These are phyloP conservation scores for Didymella arachidicola DNA, from an alignment of 2,329 filamentous ascomycete genomes.

Conservation along the genomic window DNA sequence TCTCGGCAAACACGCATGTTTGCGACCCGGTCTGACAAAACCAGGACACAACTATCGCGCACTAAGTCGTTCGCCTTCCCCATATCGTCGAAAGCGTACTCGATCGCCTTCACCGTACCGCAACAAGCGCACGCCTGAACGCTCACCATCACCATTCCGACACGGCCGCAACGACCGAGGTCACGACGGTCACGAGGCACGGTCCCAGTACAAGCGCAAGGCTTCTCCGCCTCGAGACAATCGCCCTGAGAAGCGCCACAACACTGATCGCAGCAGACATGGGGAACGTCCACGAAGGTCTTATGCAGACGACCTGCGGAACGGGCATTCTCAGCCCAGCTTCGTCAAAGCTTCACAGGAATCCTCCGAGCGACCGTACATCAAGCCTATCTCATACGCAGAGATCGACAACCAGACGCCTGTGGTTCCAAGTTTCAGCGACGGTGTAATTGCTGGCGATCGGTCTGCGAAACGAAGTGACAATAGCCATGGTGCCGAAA, in stretches of 20 bases:
- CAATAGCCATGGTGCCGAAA: slow-evolving; percentile 8
- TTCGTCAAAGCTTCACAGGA: slow-evolving; percentile 23
- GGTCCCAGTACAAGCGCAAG: slow-evolving; percentile 46
- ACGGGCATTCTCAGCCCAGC: slow-evolving; percentile 14
- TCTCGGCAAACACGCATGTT: neutral
- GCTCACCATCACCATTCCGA: slow-evolving; percentile 42
- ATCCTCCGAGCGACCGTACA: slow-evolving; percentile 23
- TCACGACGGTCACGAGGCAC: slow-evolving; percentile 21
- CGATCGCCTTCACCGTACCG: slow-evolving; percentile 43
- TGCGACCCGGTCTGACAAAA: slow-evolving; percentile 8
- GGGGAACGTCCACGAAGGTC: slow-evolving; percentile 68
- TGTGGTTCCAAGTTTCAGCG: slow-evolving; percentile 27
- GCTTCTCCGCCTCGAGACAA: slow-evolving; percentile 51
- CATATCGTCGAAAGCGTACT: slow-evolving; percentile 36
- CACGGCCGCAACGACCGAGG: slow-evolving; percentile 35
- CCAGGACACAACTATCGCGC: slow-evolving; percentile 31
- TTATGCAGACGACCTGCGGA: slow-evolving; percentile 59
- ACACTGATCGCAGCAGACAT: slow-evolving; percentile 49
- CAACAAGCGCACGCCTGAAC: slow-evolving; percentile 29
- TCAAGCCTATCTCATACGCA: slow-evolving; percentile 41
- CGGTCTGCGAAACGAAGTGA: slow-evolving; percentile 14
- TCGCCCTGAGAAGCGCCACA: slow-evolving; percentile 65
- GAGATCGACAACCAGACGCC: slow-evolving; percentile 56
- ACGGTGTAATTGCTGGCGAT: slow-evolving; percentile 20
- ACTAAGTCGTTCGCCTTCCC: slow-evolving; percentile 43